Evolutionary conservation across 495 filamentous ascomycete species (phyloP).

Genomic region (Penicillium robsamsonii): DNA sequence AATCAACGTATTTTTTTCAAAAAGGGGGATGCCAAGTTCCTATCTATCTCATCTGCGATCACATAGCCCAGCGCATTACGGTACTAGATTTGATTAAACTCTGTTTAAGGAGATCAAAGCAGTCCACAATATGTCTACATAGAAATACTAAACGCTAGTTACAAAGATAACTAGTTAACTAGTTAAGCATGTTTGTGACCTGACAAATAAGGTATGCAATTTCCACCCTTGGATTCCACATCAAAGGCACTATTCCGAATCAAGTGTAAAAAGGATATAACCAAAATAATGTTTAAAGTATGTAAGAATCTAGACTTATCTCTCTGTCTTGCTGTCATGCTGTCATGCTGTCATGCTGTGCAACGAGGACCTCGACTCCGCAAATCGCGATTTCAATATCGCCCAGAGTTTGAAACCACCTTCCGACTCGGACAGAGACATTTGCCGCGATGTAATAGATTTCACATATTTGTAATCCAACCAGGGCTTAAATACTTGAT

Average conservation of each 20-base stretch:
- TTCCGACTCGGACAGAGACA: constrained; percentile 8
- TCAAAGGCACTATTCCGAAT: background rate
- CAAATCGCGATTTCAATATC: constrained; percentile 7
- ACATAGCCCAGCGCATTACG: no score
- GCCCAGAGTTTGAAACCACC: constrained; percentile 15
- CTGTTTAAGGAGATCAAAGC: background rate
- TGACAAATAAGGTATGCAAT: background rate
- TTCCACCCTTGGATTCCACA: background rate
- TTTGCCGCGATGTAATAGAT: constrained; percentile 6
- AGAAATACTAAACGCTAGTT: no score
- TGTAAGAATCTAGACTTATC: background rate
- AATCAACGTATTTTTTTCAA: no score
- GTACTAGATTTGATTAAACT: background rate
- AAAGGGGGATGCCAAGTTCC: no score
- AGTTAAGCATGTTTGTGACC: background rate
- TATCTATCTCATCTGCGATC: no score
- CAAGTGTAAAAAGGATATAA: background rate
- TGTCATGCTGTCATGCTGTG: background rate
- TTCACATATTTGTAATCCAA: constrained; percentile 15
- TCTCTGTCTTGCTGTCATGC: background rate
- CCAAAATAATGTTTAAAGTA: background rate
- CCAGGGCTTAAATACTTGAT: constrained; percentile 9
- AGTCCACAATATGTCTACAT: no score
- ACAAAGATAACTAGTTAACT: no score
- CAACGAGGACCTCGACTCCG: constrained; percentile 3